Evolutionary conservation across 768 basidiomycete genomes (phyloP), one percentile per base, ranked within the genome.

Genomic region (Termitomyces sp.): DNA sequence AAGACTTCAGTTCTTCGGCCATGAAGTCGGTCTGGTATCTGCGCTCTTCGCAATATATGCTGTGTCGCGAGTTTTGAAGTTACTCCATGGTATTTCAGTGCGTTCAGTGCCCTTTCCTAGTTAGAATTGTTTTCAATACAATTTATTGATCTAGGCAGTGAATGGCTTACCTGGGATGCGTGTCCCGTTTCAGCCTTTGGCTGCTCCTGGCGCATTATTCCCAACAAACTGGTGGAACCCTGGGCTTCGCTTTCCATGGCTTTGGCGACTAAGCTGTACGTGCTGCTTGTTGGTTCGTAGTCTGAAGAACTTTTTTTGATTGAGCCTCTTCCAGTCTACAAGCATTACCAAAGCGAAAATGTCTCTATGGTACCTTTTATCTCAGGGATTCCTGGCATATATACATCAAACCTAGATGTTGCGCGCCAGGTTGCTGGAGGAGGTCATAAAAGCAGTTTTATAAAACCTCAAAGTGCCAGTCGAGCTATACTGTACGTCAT

Each of bases 211-310:
- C 23, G 70, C 68, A 1, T 3, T 74, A 1, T 53, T 79, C 0
- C 77, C 77, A 20, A 74, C 73, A 13, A 69, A 66, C 1, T 78
- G 75, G 76, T 80, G 76, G 77, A 80, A 79, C 59, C 73, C 75
- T 5, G 75, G 76, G 2, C 38, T 72, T 10, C 61, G 61, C 33
- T 74, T 71, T 51, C 55, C 68, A 5, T 82, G 79, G 79, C 56
- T 50, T 9, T 69, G 74, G 68, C 69, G 77, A n/a, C 58, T 63
- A 14, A 65, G 64, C 7, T 62, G 79, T 77, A 57, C 50, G 76
- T 63, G 32, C 7, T n/a, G 4, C 52, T 51, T 16, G 55, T 36
- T 38, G 20, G 38, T 47, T 35, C 8, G 32, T 23, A 9, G 7
- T 30, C 40, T 26, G 5, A 28, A 44, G 2, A 28, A 44, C 0